These are phyloP conservation scores for Aspergillus haitiensis DNA, from an alignment of 495 filamentous ascomycete species.

Conservation along the genomic window DNA sequence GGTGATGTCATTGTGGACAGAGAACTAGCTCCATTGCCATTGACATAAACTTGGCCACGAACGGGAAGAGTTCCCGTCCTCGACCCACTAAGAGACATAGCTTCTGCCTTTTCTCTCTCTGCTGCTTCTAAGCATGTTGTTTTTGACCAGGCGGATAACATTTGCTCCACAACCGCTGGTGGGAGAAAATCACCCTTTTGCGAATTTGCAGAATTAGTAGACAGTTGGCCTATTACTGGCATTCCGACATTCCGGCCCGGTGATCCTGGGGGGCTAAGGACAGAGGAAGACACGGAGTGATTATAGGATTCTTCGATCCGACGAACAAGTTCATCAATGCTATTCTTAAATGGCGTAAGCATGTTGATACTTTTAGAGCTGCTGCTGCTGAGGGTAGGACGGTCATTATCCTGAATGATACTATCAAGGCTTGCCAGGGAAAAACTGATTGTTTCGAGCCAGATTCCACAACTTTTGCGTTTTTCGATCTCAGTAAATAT, in stretches of 20 bases:
- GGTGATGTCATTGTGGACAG: constrained; percentile 30
- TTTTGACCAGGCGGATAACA: constrained; percentile 75
- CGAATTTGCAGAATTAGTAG: constrained; percentile 24
- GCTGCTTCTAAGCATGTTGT: constrained; percentile 66
- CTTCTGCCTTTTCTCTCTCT: constrained; percentile 65
- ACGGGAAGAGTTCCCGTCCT: constrained; percentile 60
- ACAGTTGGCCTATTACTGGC: constrained; percentile 52
- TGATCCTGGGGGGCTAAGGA: constrained; percentile 68
- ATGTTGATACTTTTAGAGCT: constrained; percentile 13
- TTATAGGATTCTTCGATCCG: constrained; percentile 69
- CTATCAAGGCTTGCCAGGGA: constrained; percentile 54
- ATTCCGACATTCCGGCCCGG: constrained; percentile 65
- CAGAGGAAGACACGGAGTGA: constrained; percentile 55
- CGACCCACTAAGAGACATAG: constrained; percentile 71
- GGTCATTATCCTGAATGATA: constrained; percentile 37
- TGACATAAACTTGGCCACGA: constrained; percentile 56
- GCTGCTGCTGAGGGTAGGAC: constrained; percentile 17
- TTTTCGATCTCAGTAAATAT: constrained; percentile 75
- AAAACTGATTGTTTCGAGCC: constrained; percentile 64
- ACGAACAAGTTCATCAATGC: constrained; percentile 62
- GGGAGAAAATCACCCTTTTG: constrained; percentile 43
- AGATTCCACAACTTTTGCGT: constrained; percentile 67
- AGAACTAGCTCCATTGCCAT: constrained; percentile 48
- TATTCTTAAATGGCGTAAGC: constrained; percentile 37
- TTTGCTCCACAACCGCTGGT: constrained; percentile 59